Evolutionary conservation across 2,329 filamentous ascomycete species (phyloP), one percentile per base, ranked within the genome.

Genomic region (Parastagonospora nodorum): DNA sequence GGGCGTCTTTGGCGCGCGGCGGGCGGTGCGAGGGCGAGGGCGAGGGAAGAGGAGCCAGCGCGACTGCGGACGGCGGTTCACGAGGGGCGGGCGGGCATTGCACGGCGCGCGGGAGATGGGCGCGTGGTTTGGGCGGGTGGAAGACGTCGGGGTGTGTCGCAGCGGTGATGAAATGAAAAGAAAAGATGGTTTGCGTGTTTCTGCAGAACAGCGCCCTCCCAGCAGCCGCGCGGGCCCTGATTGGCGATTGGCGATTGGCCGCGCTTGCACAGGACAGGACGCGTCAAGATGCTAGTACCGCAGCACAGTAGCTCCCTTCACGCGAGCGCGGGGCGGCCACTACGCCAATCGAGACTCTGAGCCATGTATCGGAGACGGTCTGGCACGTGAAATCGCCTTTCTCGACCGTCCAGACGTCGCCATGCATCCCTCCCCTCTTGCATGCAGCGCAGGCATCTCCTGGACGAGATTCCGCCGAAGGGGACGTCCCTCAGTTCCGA

Each of bases 21-120:
- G 63, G 66, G 63, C 63, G 65, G 63, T 49, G 58, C 45, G 59
- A 48, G 39, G 19, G 19, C 19, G 56, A 55, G 44, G 61, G 65
- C 50, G 53, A 59, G 39, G 56, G 62, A 42, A 72, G 59, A 58
- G 69, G 71, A 68, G 72, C 71, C 72, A 74, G 66, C 57, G 67
- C 68, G 68, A 56, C 67, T 58, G 52, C 41, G 50, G 55, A 51
- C 51, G 53, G 57, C 28, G 43, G 51, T 32, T 55, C 48, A 64
- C 42, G 50, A 61, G 53, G 45, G 55, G 54, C 66, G 61, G 56
- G 48, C 50, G 58, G 43, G 57, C 58, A 63, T 63, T 42, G 61
- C 62, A 61, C 49, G 50, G 57, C 53, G 50, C 43, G 43, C 51
- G 48, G 49, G 36, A 24, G 47, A 48, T 46, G 51, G 57, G 45